These are phyloP conservation scores for Marasmius tenuissimus DNA, from an alignment of 1,284 basidiomycete genomes.

Conservation along the genomic window DNA sequence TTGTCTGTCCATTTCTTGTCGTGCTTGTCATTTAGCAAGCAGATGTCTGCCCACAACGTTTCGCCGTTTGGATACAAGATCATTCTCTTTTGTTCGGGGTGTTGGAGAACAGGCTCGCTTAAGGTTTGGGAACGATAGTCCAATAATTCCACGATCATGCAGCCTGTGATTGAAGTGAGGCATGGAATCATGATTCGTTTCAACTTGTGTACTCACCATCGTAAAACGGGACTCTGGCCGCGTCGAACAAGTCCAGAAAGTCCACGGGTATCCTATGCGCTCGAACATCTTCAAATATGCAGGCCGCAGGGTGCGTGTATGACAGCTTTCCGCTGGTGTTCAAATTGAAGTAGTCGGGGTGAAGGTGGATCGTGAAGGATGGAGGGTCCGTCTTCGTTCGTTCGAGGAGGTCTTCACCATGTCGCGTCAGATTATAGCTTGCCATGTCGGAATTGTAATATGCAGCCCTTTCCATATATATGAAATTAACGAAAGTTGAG, in stretches of 20 bases:
- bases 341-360: constrained; percentile 75
- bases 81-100: constrained; percentile 63
- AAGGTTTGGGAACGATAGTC: constrained; percentile 64
- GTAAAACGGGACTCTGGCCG: constrained; percentile 70
- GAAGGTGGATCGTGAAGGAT: constrained; percentile 74
- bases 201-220: constrained; percentile 49
- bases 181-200: not conserved
- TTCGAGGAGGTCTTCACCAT: constrained; percentile 56
- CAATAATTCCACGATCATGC: constrained; percentile 76
- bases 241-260: constrained; percentile 75
- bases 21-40: constrained; percentile 58
- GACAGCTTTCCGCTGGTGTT: constrained; percentile 77
- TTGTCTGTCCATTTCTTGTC: constrained; percentile 63
- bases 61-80: constrained; percentile 74
- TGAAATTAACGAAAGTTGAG: too few species aligned
- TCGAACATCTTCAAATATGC: constrained; percentile 75
- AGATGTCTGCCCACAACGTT: constrained; percentile 75
- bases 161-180: constrained; percentile 46
- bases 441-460: constrained; percentile 40
- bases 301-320: constrained; percentile 78
- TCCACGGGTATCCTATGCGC: constrained; percentile 79
- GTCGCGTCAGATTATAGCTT: constrained; percentile 70
- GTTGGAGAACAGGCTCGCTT: constrained; percentile 53
- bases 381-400: constrained; percentile 55
- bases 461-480: too few species aligned